Conservation (phyloP, 148 eudicot genomes). For the Rhododendron simsii region DNA sequence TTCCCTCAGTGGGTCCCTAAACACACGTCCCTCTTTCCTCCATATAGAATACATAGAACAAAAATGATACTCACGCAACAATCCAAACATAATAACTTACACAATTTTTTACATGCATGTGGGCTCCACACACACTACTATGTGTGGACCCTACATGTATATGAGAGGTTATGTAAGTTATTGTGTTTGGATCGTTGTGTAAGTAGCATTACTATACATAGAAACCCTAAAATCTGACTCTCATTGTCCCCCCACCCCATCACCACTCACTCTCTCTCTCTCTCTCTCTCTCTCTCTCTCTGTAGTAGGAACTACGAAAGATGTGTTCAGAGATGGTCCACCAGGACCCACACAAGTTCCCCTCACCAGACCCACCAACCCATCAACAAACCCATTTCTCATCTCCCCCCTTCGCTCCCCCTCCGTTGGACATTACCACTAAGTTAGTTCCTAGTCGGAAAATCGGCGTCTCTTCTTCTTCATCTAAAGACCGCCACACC, state of each 20-base stretch:
- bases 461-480: not conserved
- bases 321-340: conserved; percentile 1
- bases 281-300: not conserved
- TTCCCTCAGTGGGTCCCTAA: not conserved
- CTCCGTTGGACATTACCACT: not conserved
- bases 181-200: too few species aligned
- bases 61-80: too few species aligned
- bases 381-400: not conserved
- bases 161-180: too few species aligned
- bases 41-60: not conserved
- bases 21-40: not conserved
- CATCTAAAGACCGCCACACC: conserved; percentile 18
- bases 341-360: not conserved
- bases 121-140: too few species aligned
- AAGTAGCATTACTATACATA: too few species aligned
- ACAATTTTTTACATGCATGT: too few species aligned
- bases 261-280: not conserved
- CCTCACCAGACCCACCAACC: not conserved
- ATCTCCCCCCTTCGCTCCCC: too few species aligned
- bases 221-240: not conserved
- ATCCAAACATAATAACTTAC: too few species aligned
- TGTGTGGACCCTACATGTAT: too few species aligned
- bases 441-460: not conserved
- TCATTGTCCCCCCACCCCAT: not conserved
- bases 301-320: not conserved